Evolutionary conservation across 2,329 filamentous ascomycete species (phyloP), one percentile per base, ranked within the genome.

Genomic region (Pseudopyricularia javanii): DNA sequence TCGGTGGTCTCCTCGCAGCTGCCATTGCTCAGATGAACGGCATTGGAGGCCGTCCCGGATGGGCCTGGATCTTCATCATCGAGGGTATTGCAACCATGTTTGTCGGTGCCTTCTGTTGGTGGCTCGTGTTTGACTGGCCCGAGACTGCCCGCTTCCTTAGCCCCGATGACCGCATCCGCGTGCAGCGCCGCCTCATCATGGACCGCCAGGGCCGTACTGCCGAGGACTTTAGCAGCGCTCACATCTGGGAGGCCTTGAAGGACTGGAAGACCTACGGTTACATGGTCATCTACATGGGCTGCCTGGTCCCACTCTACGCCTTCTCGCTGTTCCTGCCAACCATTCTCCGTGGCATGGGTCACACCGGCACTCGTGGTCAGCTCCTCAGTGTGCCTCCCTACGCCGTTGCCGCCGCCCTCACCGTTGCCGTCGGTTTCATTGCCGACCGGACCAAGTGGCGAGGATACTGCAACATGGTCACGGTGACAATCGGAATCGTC

Each of bases 251-350:
- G 12, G 82, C 82, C 7, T 59, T 91, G 17, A 83, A 77, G 54
- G 89, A 95, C 63, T 94, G 87, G 84, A 94, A 95, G 72, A 94
- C 85, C 20, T 93, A 82, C 68, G 71, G 77, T 1, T 85, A 80
- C 12, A 85, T 87, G 65, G 66, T 86, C 47, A 83, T 91, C 55
- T 93, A 90, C 64, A 88, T 89, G 82, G 88, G 87, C 1, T 76
- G 74, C 37, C 78, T 86, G 57, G 85, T 83, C 62, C 76, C 85
- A 0, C 71, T 91, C 4, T 91, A 90, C 63, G 82, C 82, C 3
- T 89, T 90, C 67, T 83, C 79, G 2, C 74, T 91, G 4, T 91
- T 95, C 69, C 69, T 91, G 2, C 89, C 89, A 0, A 86, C 82
- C 17, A 94, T 94, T 62, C 85, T 95, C 57, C 72, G 74, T 47